Evolutionary conservation across 345 rosid genomes (phyloP).

Genomic region (Citrus sp.): DNA sequence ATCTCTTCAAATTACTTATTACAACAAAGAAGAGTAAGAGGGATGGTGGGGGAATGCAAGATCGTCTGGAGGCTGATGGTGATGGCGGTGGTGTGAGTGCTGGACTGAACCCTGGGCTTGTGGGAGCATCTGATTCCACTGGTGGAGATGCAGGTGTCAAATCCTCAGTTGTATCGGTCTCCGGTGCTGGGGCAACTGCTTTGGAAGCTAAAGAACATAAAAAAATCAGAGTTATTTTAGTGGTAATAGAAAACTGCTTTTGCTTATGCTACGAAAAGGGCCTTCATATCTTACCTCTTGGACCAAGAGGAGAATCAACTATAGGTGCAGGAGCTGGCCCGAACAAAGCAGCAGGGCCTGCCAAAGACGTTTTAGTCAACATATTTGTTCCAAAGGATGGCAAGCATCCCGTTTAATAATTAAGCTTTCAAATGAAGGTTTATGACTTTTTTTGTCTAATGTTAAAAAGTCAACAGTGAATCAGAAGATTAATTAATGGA

Average conservation of each 20-base stretch:
- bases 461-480: not conserved
- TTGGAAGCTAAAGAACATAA: conserved; percentile 36
- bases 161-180: conserved; percentile 8
- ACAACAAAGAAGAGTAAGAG: not conserved
- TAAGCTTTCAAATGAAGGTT: not conserved
- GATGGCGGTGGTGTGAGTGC: conserved; percentile 27
- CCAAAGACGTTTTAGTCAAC: conserved; percentile 8
- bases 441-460: not conserved
- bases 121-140: conserved; percentile 19
- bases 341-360: conserved; percentile 67
- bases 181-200: conserved; percentile 17
- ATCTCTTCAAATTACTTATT: not conserved
- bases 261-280: not conserved
- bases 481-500: not conserved
- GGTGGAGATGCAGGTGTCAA: conserved; percentile 30
- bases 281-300: conserved; percentile 37
- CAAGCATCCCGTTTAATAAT: not conserved
- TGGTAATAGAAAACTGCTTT: not conserved
- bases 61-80: conserved; percentile 12
- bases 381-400: not conserved
- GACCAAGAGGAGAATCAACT: conserved; percentile 43
- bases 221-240: not conserved
- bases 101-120: conserved; percentile 31
- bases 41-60: not conserved
- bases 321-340: conserved; percentile 55